Percentiles rank a stretch among this genome's conserved stretches.
These are phyloP conservation scores for Fragilariopsis cylindrus DNA, from an alignment of 108 stramenopile genomes.

Conservation along the genomic window DNA sequence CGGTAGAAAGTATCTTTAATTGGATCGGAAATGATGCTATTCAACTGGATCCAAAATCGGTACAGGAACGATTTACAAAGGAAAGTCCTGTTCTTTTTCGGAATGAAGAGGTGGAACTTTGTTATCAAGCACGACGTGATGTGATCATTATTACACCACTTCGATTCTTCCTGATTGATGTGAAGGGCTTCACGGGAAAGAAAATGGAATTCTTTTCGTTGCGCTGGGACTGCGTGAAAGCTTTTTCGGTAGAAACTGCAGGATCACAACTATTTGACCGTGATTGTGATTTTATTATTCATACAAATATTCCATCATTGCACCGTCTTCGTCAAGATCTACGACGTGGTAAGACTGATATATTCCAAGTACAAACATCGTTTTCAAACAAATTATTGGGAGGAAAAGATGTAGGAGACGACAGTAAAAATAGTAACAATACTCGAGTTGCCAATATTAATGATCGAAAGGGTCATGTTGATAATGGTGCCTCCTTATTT, in stretches of 20 bases:
- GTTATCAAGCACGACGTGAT: constrained; percentile 53
- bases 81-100: constrained; percentile 46
- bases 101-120: constrained; percentile 64
- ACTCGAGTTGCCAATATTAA: constrained; percentile 21
- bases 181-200: constrained; percentile 58
- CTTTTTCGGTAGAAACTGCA: constrained; percentile 65
- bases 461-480: constrained; percentile 23
- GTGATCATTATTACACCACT: constrained; percentile 56
- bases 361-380: constrained; percentile 55
- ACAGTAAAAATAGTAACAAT: background rate
- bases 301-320: constrained; percentile 45
- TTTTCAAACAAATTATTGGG: constrained; percentile 62
- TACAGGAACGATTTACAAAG: background rate
- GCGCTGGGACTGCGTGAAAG: constrained; percentile 40
- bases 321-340: constrained; percentile 51
- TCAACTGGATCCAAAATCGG: background rate
- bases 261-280: constrained; percentile 50
- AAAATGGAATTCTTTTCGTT: constrained; percentile 59
- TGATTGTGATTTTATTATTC: constrained; percentile 58
- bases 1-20: constrained; percentile 45
- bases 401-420: constrained; percentile 32
- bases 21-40: background rate
- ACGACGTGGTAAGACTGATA: constrained; percentile 54
- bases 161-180: constrained; percentile 58
- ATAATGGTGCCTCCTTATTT: constrained; percentile 43